Evolutionary conservation across 2,329 filamentous ascomycete genomes (phyloP).

Genomic region (Cercospora sesami): DNA sequence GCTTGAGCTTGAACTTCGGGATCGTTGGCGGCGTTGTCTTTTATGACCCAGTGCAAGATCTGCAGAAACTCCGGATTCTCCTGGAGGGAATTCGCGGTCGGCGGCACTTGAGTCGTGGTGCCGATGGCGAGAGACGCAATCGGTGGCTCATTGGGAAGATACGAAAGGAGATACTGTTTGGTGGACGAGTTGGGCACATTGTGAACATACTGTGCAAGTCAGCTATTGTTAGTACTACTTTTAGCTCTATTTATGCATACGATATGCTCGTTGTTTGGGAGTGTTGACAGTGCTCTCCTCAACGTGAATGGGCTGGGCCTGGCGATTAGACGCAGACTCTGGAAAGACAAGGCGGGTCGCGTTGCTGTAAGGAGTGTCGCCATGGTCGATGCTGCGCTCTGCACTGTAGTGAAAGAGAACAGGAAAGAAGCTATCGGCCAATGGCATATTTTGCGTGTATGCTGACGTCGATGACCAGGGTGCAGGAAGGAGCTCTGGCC

Average conservation of each 20-base stretch:
- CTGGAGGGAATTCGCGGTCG: constrained; percentile 56
- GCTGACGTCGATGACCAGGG: constrained; percentile 8
- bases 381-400: constrained; percentile 2
- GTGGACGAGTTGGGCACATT: constrained; percentile 42
- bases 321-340: constrained; percentile 14
- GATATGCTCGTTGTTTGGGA: constrained; percentile 47
- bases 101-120: constrained; percentile 55
- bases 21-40: constrained; percentile 56
- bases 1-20: constrained; percentile 60
- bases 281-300: constrained; percentile 41
- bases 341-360: background rate
- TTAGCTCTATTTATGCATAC: constrained; percentile 31
- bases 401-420: background rate
- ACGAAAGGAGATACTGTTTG: constrained; percentile 53
- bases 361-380: background rate
- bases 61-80: constrained; percentile 59
- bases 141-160: constrained; percentile 57
- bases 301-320: constrained; percentile 28
- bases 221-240: background rate
- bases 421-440: background rate
- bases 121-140: constrained; percentile 57
- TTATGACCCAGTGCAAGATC: constrained; percentile 58
- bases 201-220: constrained; percentile 47
- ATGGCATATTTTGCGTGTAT: background rate
- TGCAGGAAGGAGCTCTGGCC: background rate